phyloP scores from a whole-genome alignment of 2,329 filamentous ascomycete genomes.

The Curvularia hawaiiensis region DNA sequence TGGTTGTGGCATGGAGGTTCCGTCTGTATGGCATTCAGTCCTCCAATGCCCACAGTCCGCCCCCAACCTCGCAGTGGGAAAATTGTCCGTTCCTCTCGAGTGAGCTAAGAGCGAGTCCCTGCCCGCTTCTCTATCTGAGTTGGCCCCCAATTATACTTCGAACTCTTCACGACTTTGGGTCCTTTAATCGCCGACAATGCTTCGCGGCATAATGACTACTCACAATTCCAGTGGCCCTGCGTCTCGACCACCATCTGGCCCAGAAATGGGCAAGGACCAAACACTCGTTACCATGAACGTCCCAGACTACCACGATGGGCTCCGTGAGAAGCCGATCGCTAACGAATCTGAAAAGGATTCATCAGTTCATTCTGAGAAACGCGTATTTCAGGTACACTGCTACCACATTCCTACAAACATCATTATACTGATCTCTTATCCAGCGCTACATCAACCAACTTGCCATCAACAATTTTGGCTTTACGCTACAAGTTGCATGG shows the following conservation, averaged over 20 bases:
- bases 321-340: background rate
- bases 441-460: slow-evolving; percentile 25
- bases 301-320: slow-evolving; percentile 1
- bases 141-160: no score
- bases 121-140: background rate
- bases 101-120: background rate
- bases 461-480: slow-evolving; percentile 20
- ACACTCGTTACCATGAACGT: background rate
- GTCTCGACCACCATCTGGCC: background rate
- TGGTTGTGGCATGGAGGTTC: background rate
- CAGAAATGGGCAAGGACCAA: background rate
- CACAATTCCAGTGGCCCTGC: background rate
- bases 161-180: background rate
- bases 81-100: background rate
- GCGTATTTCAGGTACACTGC: background rate
- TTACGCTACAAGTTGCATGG: slow-evolving; percentile 21
- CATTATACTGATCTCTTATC: background rate
- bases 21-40: background rate
- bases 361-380: background rate
- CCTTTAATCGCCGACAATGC: background rate
- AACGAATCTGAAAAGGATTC: background rate
- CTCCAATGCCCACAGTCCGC: background rate
- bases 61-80: background rate
- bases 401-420: background rate
- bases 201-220: background rate